Base-by-base conservation (phyloP, 352 stramenopile species). In the Phytophthora niederhauseri region DNA sequence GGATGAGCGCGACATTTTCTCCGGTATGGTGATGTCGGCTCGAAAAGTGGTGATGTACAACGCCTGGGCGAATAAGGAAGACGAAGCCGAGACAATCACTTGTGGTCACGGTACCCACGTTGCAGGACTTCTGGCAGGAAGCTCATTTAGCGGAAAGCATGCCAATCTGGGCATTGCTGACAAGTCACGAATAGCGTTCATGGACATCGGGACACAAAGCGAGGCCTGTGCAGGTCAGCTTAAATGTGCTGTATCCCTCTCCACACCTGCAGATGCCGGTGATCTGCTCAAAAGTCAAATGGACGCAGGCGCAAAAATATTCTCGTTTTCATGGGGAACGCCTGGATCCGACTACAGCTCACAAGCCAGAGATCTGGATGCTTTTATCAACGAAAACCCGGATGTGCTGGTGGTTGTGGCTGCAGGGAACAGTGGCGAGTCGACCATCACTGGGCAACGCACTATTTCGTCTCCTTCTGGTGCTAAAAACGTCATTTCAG, bases 101-200 rank as follows among this genome's bases (percentile, higher is more conserved):
- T 95, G 87, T 58, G 92, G 91, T 14, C 92, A 98, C 64, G 92
- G 92, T 4, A 98, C 92, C 3, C 92, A 98, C 61, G 90, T 97
- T 15, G 71, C 87, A 2, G 92, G 92, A 0, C 87, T 96, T 6
- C 57, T 95, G 2, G 85, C 82, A 8, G 92, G 92, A 4, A 92
- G 80, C 20, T 95, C 87, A 36, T 89, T 78, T 31, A 95, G 81
- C 36, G 79, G 79, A 9, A 70, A 82, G 38, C 50, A 80, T n/a
- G 26, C 65, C 6, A 63, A 92, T 57, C 57, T 95, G 9, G 92
- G 91, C 9, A 91, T 95, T 51, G 91, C 91, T 0, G 74, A 85
- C 53, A 81, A 76, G 12, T 75, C 92, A 9, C 93, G 92, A 50
- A 87, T 97, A 68, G 90, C 92, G n/a, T 96, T 98, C 64, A 97